Evolutionary conservation across 352 stramenopile genomes (phyloP).

Genomic region (Chrysophaeum taylorii): DNA sequence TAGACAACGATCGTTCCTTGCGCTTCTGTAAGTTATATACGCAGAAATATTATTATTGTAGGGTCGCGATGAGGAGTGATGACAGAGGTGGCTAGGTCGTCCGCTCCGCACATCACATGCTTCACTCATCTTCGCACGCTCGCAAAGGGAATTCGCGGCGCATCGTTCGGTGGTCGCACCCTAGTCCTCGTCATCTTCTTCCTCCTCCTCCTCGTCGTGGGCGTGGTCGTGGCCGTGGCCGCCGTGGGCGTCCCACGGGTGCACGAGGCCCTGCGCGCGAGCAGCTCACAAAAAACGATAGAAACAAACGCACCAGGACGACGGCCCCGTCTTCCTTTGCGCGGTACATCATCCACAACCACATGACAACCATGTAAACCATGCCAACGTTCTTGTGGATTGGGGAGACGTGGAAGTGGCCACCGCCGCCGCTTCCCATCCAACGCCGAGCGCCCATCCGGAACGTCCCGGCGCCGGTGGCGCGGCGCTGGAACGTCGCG

Average conservation of each 20-base stretch:
- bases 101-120: background rate
- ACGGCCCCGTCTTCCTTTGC: background rate
- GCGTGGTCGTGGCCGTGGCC: background rate
- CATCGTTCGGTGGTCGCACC: background rate
- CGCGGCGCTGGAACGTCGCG: too few species aligned
- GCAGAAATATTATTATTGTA: background rate
- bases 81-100: background rate
- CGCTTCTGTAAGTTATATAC: background rate
- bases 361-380: background rate
- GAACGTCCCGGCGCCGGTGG: too few species aligned
- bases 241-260: background rate
- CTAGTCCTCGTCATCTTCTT: background rate
- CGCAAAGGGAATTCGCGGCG: too few species aligned
- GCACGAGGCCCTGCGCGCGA: background rate
- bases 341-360: background rate
- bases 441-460: too few species aligned
- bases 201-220: background rate
- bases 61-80: background rate
- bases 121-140: background rate
- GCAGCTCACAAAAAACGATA: background rate
- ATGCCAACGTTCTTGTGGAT: too few species aligned
- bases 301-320: background rate
- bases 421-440: too few species aligned
- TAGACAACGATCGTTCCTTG: background rate
- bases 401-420: too few species aligned